Conservation (phyloP, 2,329 filamentous ascomycete species). For the Zymoseptoria crescenta region DNA sequence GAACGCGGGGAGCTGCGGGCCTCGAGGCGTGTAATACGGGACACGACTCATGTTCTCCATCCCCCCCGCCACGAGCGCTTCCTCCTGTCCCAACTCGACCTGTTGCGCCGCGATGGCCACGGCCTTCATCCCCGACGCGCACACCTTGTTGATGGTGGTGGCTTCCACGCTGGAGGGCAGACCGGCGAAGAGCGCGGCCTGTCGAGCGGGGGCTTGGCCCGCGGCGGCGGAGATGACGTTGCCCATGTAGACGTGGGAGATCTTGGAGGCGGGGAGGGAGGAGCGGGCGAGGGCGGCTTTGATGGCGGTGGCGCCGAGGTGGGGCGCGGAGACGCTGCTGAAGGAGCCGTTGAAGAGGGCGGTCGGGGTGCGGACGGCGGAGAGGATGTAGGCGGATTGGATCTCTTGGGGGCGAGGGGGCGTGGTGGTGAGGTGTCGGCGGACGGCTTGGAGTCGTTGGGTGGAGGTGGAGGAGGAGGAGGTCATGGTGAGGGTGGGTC, state of each 20-base stretch:
- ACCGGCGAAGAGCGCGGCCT: conserved; percentile 82
- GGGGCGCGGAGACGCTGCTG: conserved; percentile 71
- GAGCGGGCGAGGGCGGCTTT: conserved; percentile 84
- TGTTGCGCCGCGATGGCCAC: conserved; percentile 86
- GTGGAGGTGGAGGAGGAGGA: conserved; percentile 20
- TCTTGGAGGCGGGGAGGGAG: conserved; percentile 67
- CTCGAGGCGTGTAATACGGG: conserved; percentile 79
- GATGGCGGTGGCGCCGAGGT: conserved; percentile 84
- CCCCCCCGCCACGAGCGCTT: conserved; percentile 84
- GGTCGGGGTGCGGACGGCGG: conserved; percentile 80
- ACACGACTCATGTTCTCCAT: conserved; percentile 98
- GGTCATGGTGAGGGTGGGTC: conserved; percentile 7
- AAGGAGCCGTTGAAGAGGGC: conserved; percentile 96
- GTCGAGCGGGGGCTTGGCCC: conserved; percentile 85
- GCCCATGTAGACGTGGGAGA: conserved; percentile 95
- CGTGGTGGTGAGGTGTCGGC: conserved; percentile 43
- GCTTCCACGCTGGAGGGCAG: conserved; percentile 75
- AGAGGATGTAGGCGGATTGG: conserved; percentile 88
- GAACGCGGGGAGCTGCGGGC: conserved; percentile 75
- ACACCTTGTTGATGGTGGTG: conserved; percentile 95
- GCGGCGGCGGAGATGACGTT: conserved; percentile 80
- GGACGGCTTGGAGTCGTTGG: conserved; percentile 21
- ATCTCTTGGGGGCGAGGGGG: conserved; percentile 54
- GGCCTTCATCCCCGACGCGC: conserved; percentile 88
- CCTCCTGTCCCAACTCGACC: conserved; percentile 82